phyloP scores from a whole-genome alignment of 306 rosid species.

The Dicorynia guianensis region DNA sequence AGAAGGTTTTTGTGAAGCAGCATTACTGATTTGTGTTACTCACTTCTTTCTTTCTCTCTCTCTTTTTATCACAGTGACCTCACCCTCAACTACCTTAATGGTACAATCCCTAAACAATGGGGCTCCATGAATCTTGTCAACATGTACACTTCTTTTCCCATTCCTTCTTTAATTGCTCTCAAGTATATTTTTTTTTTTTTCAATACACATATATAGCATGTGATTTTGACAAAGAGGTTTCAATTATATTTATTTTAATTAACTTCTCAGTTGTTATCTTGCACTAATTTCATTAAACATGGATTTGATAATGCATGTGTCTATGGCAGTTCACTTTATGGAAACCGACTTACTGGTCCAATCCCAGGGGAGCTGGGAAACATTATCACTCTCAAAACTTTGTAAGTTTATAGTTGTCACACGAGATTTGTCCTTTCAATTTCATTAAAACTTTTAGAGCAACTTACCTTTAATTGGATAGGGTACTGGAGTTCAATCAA shows the following conservation, averaged over 20 bases:
- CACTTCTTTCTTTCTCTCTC: neutral
- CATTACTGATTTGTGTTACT: neutral
- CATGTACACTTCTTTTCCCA: constrained; percentile 51
- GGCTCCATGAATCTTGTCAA: constrained; percentile 46
- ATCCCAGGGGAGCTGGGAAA: constrained; percentile 65
- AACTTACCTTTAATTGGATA: constrained; percentile 31
- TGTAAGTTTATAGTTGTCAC: constrained; percentile 59
- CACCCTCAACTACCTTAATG: constrained; percentile 62
- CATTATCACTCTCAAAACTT: constrained; percentile 58
- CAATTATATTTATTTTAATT: neutral
- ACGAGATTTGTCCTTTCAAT: neutral
- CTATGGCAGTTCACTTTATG: constrained; percentile 54
- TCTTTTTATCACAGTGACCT: constrained; percentile 51
- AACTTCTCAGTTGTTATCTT: neutral
- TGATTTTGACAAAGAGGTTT: too few relatives aligned
- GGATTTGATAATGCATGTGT: constrained; percentile 5
- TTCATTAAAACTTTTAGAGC: neutral
- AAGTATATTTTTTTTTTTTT: neutral
- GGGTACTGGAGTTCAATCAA: constrained; percentile 64
- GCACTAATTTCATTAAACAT: neutral
- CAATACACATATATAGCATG: neutral
- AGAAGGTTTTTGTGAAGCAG: too few relatives aligned
- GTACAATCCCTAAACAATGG: constrained; percentile 67
- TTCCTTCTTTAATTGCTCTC: neutral
- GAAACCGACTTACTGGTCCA: constrained; percentile 67